These are phyloP conservation scores for Macrolepiota dolichaula DNA, from an alignment of 768 basidiomycete genomes.

Conservation along the genomic window DNA sequence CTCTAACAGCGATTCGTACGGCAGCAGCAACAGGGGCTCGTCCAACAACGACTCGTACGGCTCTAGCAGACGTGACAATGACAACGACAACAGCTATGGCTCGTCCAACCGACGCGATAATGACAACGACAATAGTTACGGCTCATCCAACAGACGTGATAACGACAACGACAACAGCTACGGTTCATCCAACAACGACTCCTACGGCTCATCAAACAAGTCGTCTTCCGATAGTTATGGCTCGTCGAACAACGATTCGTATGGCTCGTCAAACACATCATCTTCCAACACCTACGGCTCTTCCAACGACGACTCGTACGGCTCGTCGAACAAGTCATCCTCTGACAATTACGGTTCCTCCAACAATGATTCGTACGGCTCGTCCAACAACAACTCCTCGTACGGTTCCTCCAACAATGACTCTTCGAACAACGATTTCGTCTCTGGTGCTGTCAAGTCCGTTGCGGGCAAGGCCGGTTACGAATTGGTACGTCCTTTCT, in stretches of 20 bases:
- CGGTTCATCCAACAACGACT: no score
- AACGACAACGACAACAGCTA: no score
- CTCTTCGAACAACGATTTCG: slow-evolving; percentile 19
- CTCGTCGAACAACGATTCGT: slow-evolving; percentile 21
- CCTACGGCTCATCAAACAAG: not conserved
- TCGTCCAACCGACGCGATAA: no score
- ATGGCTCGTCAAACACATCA: slow-evolving; percentile 12
- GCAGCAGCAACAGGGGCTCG: slow-evolving; percentile 19
- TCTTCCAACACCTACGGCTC: slow-evolving; percentile 14
- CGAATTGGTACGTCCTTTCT: slow-evolving; percentile 3
- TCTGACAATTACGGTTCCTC: slow-evolving; percentile 5
- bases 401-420: slow-evolving; percentile 20
- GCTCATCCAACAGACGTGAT: not conserved
- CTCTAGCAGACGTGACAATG: not conserved
- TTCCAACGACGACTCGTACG: slow-evolving; percentile 18
- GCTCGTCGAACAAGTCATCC: slow-evolving; percentile 20
- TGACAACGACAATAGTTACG: no score
- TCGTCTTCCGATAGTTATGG: slow-evolving; percentile 11
- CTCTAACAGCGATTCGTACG: slow-evolving; percentile 16
- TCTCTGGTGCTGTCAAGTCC: slow-evolving; percentile 7
- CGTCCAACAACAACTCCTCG: slow-evolving; percentile 13
- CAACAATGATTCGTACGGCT: slow-evolving; percentile 17
- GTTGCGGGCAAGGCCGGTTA: slow-evolving; percentile 13
- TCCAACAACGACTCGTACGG: slow-evolving; percentile 24
- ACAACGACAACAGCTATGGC: no score